Base-by-base conservation (phyloP, 768 basidiomycete species). In the Zangia roseola region DNA sequence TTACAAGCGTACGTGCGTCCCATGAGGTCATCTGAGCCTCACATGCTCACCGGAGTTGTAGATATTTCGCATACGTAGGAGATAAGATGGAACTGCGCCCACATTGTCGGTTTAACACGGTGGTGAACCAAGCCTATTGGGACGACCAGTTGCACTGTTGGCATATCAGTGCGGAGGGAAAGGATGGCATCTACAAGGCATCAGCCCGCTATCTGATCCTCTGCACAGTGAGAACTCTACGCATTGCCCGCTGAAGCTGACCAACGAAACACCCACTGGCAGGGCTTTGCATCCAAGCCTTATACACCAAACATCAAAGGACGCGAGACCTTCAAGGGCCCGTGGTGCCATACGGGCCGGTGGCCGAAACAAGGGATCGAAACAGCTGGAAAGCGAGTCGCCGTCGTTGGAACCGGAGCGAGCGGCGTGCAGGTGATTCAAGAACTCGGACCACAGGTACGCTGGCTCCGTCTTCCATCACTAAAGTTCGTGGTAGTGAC, bases 251-350 rank as follows among this genome's bases (percentile, higher is more conserved):
- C n/a, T 4, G 10, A 19, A 12, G 5, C 1, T 14, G 26, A 17
- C 6, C 6, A 12, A 10, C 38, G 25, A 54, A 19, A 5, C 2
- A 16, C 6, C 7, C 33, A 7, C 1, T n/a, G n/a, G 6, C 16
- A 57, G 56, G 56, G 55, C 2, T 6, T 10, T 26, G 13, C 33
- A 13, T 39, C 41, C 16, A 57, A 47, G 13, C 55, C 50, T 3
- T 57, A 57, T 21, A 25, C n/a, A 6, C 56, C 56, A 5, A 12
- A 53, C 25, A 43, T 57, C 34, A 53, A 57, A 35, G 55, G 56
- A 12, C 35, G 17, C 5, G 42, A 53, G 3, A 31, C 35, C 1
- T 57, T 53, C 45, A 49, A 53, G 25, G 56, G 56, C 2, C 37
- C 45, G 1, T 34, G 38, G 5, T 40, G 28, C 34, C 56, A 57